Evolutionary conservation across 441 rosid species (phyloP), one percentile per base, ranked within the genome.

Genomic region (Pelargonium australe): DNA sequence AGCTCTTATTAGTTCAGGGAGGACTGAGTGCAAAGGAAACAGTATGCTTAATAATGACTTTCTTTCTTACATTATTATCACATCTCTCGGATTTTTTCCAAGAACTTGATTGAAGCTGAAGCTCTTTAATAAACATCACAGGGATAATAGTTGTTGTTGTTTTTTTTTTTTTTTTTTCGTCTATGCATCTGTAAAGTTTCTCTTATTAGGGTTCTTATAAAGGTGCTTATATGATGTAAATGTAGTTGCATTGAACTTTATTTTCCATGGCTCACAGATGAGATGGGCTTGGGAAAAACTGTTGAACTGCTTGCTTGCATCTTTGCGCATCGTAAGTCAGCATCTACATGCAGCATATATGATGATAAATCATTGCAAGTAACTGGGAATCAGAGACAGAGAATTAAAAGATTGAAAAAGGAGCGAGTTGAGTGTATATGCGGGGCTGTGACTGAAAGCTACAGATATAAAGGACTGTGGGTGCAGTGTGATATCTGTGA

Each of bases 201-300:
- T 4, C 16, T 8, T 60, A 7, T 65, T 64, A 63, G 40, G 1
- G 49, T 13, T 61, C 10, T 14, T 44, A 63, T 55, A 11, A 41
- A 20, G 34, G 17, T 55, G 63, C 53, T 44, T 41, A 14, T 68
- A 73, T 77, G 64, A 70, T 64, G n/a, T 60, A 64, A 37, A 40
- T 68, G 40, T 57, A 37, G 45, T 67, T 75, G 69, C 71, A 62
- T 66, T 78, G 62, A 60, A 16, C 69, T 61, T 81, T 78, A 65
- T 77, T 71, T 69, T 75, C 28, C 75, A 47, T 64, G 77, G 69
- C 72, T 72, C 17, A 63, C 91, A 91, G 99, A 95, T 85, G 99
- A 95, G 85, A 95, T 95, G 99, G 99, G 99, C 64, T 81, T 95
- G 84, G 97, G 99, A 17, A 95, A 95, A 83, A 95, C 99, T 11